Conservation (phyloP, 1,284 basidiomycete species). For the Pseudozyma hubeiensis region DNA sequence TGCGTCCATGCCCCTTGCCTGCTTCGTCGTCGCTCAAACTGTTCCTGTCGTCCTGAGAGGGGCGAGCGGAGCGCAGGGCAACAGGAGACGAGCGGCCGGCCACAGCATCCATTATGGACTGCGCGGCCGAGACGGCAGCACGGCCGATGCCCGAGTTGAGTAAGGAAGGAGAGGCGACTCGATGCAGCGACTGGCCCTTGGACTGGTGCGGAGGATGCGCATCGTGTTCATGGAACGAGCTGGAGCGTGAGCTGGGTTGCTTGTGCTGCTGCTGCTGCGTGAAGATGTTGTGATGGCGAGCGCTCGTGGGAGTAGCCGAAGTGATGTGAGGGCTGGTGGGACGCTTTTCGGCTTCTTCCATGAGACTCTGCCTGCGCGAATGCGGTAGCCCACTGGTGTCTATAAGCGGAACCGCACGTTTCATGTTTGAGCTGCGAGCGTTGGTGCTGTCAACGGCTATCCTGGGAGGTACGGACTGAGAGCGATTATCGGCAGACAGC, state of each 20-base stretch:
- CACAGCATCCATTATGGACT: conserved; percentile 58
- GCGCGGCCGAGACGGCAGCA: conserved; percentile 53
- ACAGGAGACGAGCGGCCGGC: conserved; percentile 52
- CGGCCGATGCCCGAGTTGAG: conserved; percentile 49
- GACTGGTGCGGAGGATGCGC: conserved; percentile 14
- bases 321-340: conserved; percentile 58
- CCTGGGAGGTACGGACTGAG: conserved; percentile 43
- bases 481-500: conserved; percentile 24
- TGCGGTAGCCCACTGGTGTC: conserved; percentile 36
- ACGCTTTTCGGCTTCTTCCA: conserved; percentile 46
- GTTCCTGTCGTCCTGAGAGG: conserved; percentile 17
- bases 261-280: conserved; percentile 6
- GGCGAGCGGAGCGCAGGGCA: conserved; percentile 20
- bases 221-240: conserved; percentile 34
- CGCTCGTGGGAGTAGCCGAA: conserved; percentile 48
- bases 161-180: conserved; percentile 35
- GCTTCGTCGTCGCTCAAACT: conserved; percentile 56
- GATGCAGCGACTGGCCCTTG: conserved; percentile 22
- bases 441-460: conserved; percentile 25
- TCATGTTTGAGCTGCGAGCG: conserved; percentile 13
- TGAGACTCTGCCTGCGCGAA: conserved; percentile 32
- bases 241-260: conserved; percentile 17
- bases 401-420: conserved; percentile 30
- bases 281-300: conserved; percentile 32
- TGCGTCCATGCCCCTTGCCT: conserved; percentile 57